Conservation (phyloP, 805 yeast genomes). For the Starmerella kuoi region DNA sequence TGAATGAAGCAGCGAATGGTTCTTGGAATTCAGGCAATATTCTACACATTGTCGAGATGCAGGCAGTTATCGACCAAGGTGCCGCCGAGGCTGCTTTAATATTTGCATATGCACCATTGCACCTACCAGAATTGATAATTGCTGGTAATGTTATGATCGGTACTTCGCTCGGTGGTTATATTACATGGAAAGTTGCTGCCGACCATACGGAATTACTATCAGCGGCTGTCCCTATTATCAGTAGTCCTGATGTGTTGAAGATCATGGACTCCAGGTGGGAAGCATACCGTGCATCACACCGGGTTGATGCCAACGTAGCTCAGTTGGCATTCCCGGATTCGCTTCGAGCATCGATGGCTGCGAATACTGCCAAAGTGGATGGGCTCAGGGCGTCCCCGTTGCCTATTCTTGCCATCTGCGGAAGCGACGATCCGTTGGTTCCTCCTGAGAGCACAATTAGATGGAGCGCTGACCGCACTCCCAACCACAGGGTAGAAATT, state of each 20-base stretch:
- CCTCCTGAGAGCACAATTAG: conserved; percentile 27
- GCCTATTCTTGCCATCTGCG: conserved; percentile 27
- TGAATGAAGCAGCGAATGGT: conserved; percentile 30
- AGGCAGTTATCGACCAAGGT: conserved; percentile 38
- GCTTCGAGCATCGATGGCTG: conserved; percentile 2
- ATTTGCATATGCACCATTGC: conserved; percentile 35
- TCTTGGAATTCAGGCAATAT: conserved; percentile 40
- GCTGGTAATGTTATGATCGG: conserved; percentile 34
- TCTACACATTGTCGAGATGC: conserved; percentile 42
- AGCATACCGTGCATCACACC: conserved; percentile 3
- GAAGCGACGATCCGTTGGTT: conserved; percentile 30
- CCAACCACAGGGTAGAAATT: conserved; percentile 21
- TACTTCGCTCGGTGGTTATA: conserved; percentile 46
- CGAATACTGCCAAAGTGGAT: neutral
- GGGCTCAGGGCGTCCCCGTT: conserved; percentile 10
- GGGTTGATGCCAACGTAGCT: neutral
- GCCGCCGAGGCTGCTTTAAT: conserved; percentile 36
- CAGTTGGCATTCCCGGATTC: conserved; percentile 11
- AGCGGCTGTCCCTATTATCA: conserved; percentile 39
- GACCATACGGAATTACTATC: conserved; percentile 29
- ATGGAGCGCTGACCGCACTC: conserved; percentile 24
- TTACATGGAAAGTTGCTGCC: conserved; percentile 36
- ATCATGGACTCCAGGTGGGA: conserved; percentile 34
- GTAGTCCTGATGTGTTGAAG: conserved; percentile 37
- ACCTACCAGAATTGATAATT: conserved; percentile 27